Evolutionary conservation across 1,139 yeast genomes (phyloP).

Genomic region (Sugiyamaella grinbergsii): DNA sequence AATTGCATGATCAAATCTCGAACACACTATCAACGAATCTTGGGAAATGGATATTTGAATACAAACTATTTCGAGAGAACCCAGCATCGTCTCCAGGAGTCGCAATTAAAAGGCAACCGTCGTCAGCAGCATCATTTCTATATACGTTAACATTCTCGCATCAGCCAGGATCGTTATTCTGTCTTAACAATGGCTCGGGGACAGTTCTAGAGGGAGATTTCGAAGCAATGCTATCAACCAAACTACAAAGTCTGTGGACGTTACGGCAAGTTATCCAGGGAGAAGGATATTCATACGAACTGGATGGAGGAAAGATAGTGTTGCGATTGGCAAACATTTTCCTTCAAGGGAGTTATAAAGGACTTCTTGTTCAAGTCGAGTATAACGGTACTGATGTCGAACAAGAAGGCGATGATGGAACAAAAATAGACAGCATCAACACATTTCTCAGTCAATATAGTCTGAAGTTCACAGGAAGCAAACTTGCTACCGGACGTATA

Average conservation of each 20-base stretch:
- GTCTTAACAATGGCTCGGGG: conserved; percentile 50
- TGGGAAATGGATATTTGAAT: conserved; percentile 66
- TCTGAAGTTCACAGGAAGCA: conserved; percentile 19
- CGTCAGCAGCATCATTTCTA: conserved; percentile 42
- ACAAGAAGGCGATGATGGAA: conserved; percentile 8
- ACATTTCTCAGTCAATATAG: conserved; percentile 25
- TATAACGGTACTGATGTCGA: conserved; percentile 18
- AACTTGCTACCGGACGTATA: conserved; percentile 19
- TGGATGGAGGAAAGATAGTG: conserved; percentile 42
- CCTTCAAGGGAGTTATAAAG: conserved; percentile 73
- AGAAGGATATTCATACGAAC: conserved; percentile 64
- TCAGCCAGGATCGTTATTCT: conserved; percentile 52
- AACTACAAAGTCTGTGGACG: conserved; percentile 72
- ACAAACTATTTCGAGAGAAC: conserved; percentile 66
- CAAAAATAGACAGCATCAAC: conserved; percentile 23
- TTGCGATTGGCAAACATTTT: conserved; percentile 68
- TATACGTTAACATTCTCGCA: conserved; percentile 62
- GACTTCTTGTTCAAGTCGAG: conserved; percentile 63
- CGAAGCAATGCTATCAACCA: conserved; percentile 46
- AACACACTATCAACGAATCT: conserved; percentile 61
- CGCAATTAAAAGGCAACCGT: conserved; percentile 8
- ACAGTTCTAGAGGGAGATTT: conserved; percentile 40
- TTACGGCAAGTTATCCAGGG: conserved; percentile 73
- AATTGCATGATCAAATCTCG: conserved; percentile 65
- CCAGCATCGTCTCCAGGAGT: conserved; percentile 34